phyloP scores from a whole-genome alignment of 2,329 filamentous ascomycete genomes.

The Fusarium xyrophilum region DNA sequence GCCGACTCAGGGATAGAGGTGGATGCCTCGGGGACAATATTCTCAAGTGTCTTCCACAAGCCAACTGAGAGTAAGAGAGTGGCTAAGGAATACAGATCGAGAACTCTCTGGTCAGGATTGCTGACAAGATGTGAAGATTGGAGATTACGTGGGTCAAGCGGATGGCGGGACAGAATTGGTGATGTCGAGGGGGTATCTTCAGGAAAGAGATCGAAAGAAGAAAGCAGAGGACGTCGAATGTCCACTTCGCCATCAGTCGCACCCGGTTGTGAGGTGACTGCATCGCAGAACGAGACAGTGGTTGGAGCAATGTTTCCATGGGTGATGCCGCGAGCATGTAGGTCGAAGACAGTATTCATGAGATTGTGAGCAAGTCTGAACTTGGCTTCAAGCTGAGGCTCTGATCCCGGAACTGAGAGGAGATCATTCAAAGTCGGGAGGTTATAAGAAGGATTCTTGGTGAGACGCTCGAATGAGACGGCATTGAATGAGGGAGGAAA shows the following conservation, averaged over 20 bases:
- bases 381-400: constrained; percentile 76
- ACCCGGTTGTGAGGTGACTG: constrained; percentile 50
- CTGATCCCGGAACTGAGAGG: constrained; percentile 58
- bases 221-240: constrained; percentile 72
- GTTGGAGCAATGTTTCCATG: constrained; percentile 74
- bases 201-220: constrained; percentile 75
- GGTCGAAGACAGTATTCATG: constrained; percentile 73
- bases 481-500: constrained; percentile 71
- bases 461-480: constrained; percentile 60
- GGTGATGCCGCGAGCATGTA: constrained; percentile 72
- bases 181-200: constrained; percentile 36
- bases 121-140: constrained; percentile 56
- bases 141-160: constrained; percentile 64
- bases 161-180: constrained; percentile 62
- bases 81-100: constrained; percentile 76
- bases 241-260: constrained; percentile 60
- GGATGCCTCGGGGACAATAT: constrained; percentile 53
- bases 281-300: constrained; percentile 71
- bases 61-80: constrained; percentile 78
- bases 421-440: constrained; percentile 63
- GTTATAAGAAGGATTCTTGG: constrained; percentile 58
- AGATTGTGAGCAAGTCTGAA: constrained; percentile 78
- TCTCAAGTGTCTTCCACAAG: constrained; percentile 73
- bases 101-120: constrained; percentile 62
- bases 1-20: constrained; percentile 66